Evolutionary conservation across 805 yeast species (phyloP), one percentile per base, ranked within the genome.

Genomic region (Maudiozyma serrabonitensis): DNA sequence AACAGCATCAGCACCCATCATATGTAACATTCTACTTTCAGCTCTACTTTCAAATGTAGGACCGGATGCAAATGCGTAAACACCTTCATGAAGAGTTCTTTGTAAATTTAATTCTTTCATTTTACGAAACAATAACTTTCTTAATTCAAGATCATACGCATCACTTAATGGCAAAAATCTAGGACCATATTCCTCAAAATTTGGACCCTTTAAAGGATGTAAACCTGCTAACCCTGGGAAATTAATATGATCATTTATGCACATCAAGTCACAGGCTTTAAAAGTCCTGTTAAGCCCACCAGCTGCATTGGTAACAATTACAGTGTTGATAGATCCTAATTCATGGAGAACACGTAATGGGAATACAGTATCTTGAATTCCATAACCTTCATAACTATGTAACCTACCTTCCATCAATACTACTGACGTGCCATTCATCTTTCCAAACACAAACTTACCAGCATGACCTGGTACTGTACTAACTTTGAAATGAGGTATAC

Each of bases 1-100:
- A 2, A 90, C 98, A 0, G 93, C 86, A 66, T 91, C 98, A 46
- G 87, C 96, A 9, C 98, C 98, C 28, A 84, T 55, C 6, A 69
- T 56, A 52, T 80, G 67, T 44, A 91, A 71, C 74, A 82, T 73
- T 50, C 95, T 74, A n/a, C 84, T 84, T 69, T 91, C 99, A 0
- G 97, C 96, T 58, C 96, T 75, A 2, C 87, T 78, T 70, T 91
- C 99, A 67, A 84, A 91, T 1, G 96, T 87, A 4, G 99, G 98
- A 0, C 99, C 99, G 6, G 95, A 78, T 7, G 83, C 95, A 67
- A 78, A 90, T 47, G 77, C 78, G 61, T 91, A 91, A 1, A 82
- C 79, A 37, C 98, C 99, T 67, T 91, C 98, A 60, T 87, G 86
- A 35, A 91, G 75, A 0, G 67, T 61, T 61, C 98, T 80, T 1